Evolutionary conservation across 202 grass and related monocot genomes (phyloP).

Genomic region (Cymbopogon flexuosus): DNA sequence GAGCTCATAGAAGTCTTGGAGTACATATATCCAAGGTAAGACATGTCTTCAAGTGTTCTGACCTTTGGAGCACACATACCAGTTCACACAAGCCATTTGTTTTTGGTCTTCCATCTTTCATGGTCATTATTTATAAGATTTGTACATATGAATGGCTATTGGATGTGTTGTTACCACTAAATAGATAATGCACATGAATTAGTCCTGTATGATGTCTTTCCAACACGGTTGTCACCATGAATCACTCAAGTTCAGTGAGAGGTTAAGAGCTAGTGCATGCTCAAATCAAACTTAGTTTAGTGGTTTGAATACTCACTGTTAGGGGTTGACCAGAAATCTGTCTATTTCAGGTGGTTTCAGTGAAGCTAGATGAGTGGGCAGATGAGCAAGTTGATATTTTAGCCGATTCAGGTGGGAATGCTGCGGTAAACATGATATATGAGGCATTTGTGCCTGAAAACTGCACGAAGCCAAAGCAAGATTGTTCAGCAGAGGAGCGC

Average conservation of each 20-base stretch:
- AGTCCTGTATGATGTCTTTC: neutral
- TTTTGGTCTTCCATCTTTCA: slow-evolving; percentile 19
- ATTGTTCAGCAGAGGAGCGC: slow-evolving; percentile 72
- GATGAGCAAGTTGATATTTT: slow-evolving; percentile 83
- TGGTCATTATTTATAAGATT: neutral
- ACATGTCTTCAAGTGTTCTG: neutral
- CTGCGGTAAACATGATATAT: slow-evolving; percentile 64
- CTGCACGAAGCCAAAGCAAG: slow-evolving; percentile 59
- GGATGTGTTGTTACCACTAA: neutral
- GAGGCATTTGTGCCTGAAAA: slow-evolving; percentile 76
- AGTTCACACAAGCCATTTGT: neutral
- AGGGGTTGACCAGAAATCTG: slow-evolving; percentile 10
- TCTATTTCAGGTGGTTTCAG: slow-evolving; percentile 64
- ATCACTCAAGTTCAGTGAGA: neutral
- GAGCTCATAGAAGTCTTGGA: slow-evolving; percentile 86
- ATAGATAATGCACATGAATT: neutral
- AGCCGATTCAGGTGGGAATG: slow-evolving; percentile 66
- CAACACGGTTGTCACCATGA: neutral
- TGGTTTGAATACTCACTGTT: slow-evolving; percentile 6
- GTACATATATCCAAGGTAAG: slow-evolving; percentile 91
- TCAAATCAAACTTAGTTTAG: neutral
- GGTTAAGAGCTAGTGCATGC: neutral
- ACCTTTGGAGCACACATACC: neutral
- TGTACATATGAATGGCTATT: neutral
- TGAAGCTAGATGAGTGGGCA: slow-evolving; percentile 94